Percentiles rank a stretch among this genome's conserved stretches.
Conservation (phyloP, 2,329 filamentous ascomycete genomes). For the Hypoxylon sp. region DNA sequence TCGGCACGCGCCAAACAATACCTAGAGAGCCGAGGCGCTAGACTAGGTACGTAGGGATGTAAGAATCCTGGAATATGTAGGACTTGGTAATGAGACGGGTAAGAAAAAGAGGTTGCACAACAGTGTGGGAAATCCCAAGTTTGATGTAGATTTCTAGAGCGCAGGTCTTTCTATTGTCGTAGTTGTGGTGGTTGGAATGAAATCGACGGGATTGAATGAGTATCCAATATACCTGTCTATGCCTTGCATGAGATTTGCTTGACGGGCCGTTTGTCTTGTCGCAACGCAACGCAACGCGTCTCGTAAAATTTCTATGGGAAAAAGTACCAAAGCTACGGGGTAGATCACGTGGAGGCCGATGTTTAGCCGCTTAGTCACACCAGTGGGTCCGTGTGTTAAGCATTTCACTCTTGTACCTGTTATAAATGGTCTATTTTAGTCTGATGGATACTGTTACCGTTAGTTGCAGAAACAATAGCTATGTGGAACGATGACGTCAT, state of each 20-base stretch:
- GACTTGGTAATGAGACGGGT: neutral
- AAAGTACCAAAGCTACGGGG: slow-evolving; percentile 13
- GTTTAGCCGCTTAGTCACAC: slow-evolving; percentile 6
- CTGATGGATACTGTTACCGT: no score
- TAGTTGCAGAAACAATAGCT: no score
- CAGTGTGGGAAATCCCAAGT: neutral
- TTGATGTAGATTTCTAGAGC: slow-evolving; percentile 1
- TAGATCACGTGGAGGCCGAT: slow-evolving; percentile 30
- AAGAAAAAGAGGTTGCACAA: slow-evolving; percentile 8
- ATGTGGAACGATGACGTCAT: no score
- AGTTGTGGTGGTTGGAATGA: slow-evolving; percentile 27
- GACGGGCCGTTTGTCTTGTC: slow-evolving; percentile 35
- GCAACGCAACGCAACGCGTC: slow-evolving; percentile 41
- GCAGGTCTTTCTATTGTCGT: neutral
- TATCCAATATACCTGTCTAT: slow-evolving; percentile 19
- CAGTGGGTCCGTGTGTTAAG: neutral
- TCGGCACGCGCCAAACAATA: slow-evolving; percentile 31
- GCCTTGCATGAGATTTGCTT: slow-evolving; percentile 39
- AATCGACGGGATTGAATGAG: slow-evolving; percentile 23
- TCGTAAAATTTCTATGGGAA: slow-evolving; percentile 38
- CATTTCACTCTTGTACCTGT: no score
- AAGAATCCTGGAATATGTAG: neutral
- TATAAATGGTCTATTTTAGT: no score
- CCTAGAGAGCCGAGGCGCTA: slow-evolving; percentile 9
- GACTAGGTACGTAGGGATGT: neutral